Evolutionary conservation across 2,329 filamentous ascomycete species (phyloP).

Genomic region (Fusarium chlamydosporum): DNA sequence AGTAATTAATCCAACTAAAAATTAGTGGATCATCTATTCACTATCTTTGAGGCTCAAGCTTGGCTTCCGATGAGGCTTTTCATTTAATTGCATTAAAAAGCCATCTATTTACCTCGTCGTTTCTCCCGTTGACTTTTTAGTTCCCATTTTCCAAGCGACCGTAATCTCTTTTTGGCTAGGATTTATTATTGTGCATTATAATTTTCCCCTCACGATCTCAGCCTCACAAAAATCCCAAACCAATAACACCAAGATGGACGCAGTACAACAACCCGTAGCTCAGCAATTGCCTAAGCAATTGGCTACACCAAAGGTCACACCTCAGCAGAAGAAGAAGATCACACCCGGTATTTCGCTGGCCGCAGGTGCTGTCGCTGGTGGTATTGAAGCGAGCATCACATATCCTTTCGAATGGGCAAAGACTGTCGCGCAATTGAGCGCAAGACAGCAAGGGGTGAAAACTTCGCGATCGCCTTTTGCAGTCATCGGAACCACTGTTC

Average conservation of each 20-base stretch:
- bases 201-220: conserved; percentile 2
- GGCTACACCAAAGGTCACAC: background rate
- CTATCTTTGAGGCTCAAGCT: conserved; percentile 7
- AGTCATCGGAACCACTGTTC: conserved; percentile 68
- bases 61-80: background rate
- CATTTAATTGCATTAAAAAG: background rate
- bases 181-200: conserved; percentile 3
- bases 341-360: conserved; percentile 62
- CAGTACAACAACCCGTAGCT: conserved; percentile 12
- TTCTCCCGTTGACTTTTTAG: background rate
- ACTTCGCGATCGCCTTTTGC: conserved; percentile 67
- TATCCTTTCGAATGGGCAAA: conserved; percentile 79
- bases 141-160: background rate
- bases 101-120: background rate
- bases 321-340: conserved; percentile 31
- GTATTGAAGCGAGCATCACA: conserved; percentile 66
- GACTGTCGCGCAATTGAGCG: conserved; percentile 70
- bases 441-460: conserved; percentile 19
- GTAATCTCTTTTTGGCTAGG: conserved; percentile 7
- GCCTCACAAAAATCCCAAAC: background rate
- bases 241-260: conserved; percentile 16
- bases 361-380: conserved; percentile 66
- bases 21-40: background rate
- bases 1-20: background rate
- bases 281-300: conserved; percentile 5